These are phyloP conservation scores for Suillus americanus DNA, from an alignment of 768 basidiomycete species.

Conservation along the genomic window DNA sequence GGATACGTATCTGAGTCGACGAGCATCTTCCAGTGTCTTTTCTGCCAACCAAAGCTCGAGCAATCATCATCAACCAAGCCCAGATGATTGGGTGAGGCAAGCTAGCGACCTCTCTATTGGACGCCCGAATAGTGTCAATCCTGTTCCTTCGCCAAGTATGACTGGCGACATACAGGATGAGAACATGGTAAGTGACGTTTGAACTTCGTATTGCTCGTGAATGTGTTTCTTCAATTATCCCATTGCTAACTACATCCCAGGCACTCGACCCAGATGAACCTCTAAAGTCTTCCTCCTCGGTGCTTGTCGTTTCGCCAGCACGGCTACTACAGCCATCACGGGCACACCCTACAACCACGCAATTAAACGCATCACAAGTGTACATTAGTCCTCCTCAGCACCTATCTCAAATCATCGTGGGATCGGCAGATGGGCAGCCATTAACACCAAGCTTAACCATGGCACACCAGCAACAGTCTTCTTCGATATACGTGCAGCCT, in stretches of 20 bases:
- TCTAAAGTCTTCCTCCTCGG: not conserved
- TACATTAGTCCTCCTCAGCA: slow-evolving; percentile 3
- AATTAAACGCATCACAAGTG: slow-evolving; percentile 19
- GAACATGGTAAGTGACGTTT: slow-evolving; percentile 41
- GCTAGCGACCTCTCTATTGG: slow-evolving; percentile 67
- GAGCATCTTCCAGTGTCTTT: slow-evolving; percentile 24
- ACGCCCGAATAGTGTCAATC: slow-evolving; percentile 36
- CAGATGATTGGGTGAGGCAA: slow-evolving; percentile 78
- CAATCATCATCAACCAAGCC: slow-evolving; percentile 35
- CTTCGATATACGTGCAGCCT: slow-evolving; percentile 30
- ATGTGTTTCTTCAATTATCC: not conserved
- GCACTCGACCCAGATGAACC: not conserved
- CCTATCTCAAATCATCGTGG: not conserved
- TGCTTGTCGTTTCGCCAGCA: slow-evolving; percentile 7
- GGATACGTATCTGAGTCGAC: slow-evolving; percentile 28
- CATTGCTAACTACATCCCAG: slow-evolving; percentile 1
- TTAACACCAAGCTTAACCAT: not conserved
- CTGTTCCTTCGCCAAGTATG: not conserved
- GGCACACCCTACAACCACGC: slow-evolving; percentile 26
- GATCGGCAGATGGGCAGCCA: not conserved
- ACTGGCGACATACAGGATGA: slow-evolving; percentile 34
- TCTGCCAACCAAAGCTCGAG: slow-evolving; percentile 15
- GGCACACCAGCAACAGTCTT: slow-evolving; percentile 14
- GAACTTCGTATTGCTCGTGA: not conserved
- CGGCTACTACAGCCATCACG: slow-evolving; percentile 1